Evolutionary conservation across 345 rosid species (phyloP), one percentile per base, ranked within the genome.

Genomic region (Kernera saxatilis): DNA sequence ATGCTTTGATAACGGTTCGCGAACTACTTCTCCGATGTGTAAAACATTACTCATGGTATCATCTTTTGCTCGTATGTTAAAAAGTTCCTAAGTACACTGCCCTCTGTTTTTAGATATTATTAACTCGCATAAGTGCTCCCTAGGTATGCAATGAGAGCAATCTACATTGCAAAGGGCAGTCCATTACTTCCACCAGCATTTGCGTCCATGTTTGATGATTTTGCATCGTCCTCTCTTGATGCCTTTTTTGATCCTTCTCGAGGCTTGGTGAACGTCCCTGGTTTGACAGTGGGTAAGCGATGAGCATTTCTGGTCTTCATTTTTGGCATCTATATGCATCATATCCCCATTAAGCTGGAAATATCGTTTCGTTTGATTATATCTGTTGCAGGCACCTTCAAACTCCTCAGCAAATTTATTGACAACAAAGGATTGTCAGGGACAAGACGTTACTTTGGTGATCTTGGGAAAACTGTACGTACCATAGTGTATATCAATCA

Each of bases 91-190:
- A 8, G 44, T 30, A 66, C 49, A 15, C 36, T 35, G 11, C 41
- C 49, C 8, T 43, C 32, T 64, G 30, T 29, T 73, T 67, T 11
- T 67, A 37, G 43, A n/a, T 44, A 62, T 52, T 45, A 37, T 50
- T 40, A 14, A 64, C 37, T 53, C 44, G 49, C 48, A 53, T 52
- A 45, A 69, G 14, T 48, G 69, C 54, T 49, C 1, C 75, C 60
- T 86, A 90, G 98, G 98, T 90, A 90, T 81, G 81, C 91, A 58
- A 84, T 90, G 97, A 87, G 97, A 80, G 92, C 93, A 60, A 80
- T 93, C 78, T 93, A 88, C 70, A 87, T 90, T 70, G 98, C 98
- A 70, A 88, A 86, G 75, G 97, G 98, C 69, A 93, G 98, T 78
- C 84, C 84, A 37, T 79, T 90, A 44, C 96, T 93, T 63, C 98